A percentile compares a stretch with the other conserved stretches of the same genome.
Conservation (phyloP, 2,329 filamentous ascomycete species). For the Periconia macrospinosa region DNA sequence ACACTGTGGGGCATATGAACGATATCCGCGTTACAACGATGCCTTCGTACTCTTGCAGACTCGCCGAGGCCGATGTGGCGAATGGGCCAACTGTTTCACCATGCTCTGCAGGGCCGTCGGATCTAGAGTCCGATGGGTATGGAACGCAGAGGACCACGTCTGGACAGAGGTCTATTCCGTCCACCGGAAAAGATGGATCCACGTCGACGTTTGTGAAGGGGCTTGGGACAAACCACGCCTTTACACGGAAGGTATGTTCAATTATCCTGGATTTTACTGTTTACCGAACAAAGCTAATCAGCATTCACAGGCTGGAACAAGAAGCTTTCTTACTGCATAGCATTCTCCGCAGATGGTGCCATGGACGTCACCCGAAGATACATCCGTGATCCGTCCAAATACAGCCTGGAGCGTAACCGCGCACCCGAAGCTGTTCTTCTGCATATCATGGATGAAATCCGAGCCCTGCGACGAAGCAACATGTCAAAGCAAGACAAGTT, state of each 20-base stretch:
- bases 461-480: conserved; percentile 77
- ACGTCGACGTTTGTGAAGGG: conserved; percentile 92
- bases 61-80: conserved; percentile 80
- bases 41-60: conserved; percentile 92
- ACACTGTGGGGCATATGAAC: conserved; percentile 76
- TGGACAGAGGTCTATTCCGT: conserved; percentile 98
- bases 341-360: conserved; percentile 86
- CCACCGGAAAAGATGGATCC: conserved; percentile 92
- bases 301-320: conserved; percentile 74
- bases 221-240: conserved; percentile 92
- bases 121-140: conserved; percentile 91
- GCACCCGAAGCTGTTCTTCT: conserved; percentile 88
- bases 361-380: conserved; percentile 70
- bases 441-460: conserved; percentile 91
- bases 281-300: conserved; percentile 11
- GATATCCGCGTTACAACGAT: conserved; percentile 92
- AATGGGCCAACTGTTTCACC: conserved; percentile 98
- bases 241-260: conserved; percentile 74
- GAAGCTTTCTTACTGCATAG: conserved; percentile 96
- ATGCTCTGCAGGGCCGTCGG: conserved; percentile 96
- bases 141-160: conserved; percentile 96
- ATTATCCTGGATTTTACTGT: background rate
- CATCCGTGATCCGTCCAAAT: conserved; percentile 68
- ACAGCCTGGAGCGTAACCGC: conserved; percentile 73
- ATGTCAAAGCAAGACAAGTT: conserved; percentile 85